These are phyloP conservation scores for Clohesyomyces aquaticus DNA, from an alignment of 495 filamentous ascomycete species.

Conservation along the genomic window DNA sequence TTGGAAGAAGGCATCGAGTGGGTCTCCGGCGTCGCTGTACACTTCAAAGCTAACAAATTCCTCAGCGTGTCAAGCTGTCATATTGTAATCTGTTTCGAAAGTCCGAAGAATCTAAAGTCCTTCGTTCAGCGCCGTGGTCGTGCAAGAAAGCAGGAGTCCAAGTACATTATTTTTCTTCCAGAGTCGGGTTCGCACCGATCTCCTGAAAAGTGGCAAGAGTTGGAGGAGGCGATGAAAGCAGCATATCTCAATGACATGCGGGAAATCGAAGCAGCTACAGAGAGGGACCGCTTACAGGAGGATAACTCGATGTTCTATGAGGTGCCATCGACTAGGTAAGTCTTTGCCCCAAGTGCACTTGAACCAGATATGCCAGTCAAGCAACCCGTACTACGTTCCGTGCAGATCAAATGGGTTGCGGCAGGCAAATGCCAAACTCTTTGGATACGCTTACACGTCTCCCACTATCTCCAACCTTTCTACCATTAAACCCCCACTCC, in stretches of 20 bases:
- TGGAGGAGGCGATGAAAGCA: conserved; percentile 75
- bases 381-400: too few relatives aligned
- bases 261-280: conserved; percentile 50
- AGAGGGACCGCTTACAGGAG: conserved; percentile 57
- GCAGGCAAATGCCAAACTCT: too few relatives aligned
- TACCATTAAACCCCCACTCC: too few relatives aligned
- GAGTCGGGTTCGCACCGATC: conserved; percentile 46
- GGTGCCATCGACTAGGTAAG: conserved; percentile 62
- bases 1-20: conserved; percentile 95
- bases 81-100: conserved; percentile 82
- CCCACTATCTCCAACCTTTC: too few relatives aligned
- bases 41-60: too few relatives aligned
- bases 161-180: conserved; percentile 67
- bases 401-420: too few relatives aligned
- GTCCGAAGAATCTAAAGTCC: conserved; percentile 74
- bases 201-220: conserved; percentile 54
- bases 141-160: conserved; percentile 72
- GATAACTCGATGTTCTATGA: conserved; percentile 53
- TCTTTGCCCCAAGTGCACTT: conserved; percentile 1
- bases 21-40: too few relatives aligned
- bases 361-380: too few relatives aligned
- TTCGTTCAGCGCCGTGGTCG: conserved; percentile 89
- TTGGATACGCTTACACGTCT: too few relatives aligned
- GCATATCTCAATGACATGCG: conserved; percentile 74
- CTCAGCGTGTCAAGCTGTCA: conserved; percentile 82